A percentile compares a stretch with the other conserved stretches of the same genome.
Conservation (phyloP, 768 basidiomycete species). For the Lentinula guzmanii region DNA sequence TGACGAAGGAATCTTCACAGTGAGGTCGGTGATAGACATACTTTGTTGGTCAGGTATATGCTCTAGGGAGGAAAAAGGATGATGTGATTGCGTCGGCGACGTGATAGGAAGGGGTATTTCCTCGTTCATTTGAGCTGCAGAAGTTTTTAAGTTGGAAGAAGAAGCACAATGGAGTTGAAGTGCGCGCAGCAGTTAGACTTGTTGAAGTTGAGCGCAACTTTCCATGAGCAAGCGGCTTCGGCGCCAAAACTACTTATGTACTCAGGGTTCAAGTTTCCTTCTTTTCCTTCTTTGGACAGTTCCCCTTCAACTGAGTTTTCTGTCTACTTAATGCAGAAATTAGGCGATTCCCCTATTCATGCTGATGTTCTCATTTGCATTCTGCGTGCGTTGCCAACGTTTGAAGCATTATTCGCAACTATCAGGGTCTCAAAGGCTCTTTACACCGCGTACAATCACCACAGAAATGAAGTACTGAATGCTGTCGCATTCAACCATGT, state of each 20-base stretch:
- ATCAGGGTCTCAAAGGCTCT: conserved; percentile 17
- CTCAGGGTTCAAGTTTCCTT: too few species aligned
- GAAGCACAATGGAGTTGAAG: too few species aligned
- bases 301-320: background rate
- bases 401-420: conserved; percentile 12
- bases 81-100: background rate
- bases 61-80: background rate
- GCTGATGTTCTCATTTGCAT: background rate
- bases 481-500: conserved; percentile 20
- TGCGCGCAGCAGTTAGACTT: background rate
- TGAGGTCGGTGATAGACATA: conserved; percentile 37
- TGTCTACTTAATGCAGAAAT: background rate
- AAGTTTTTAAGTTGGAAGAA: too few species aligned
- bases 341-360: background rate
- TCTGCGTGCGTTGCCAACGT: conserved; percentile 4
- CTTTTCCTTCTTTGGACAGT: background rate
- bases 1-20: conserved; percentile 48
- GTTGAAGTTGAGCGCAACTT: too few species aligned
- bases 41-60: conserved; percentile 6
- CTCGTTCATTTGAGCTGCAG: background rate
- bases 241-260: too few species aligned
- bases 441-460: conserved; percentile 14
- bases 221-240: too few species aligned
- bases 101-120: conserved; percentile 1
- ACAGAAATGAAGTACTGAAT: conserved; percentile 16